phyloP scores from a whole-genome alignment of 208 protist species.

The Sergeia podlipaevii region DNA sequence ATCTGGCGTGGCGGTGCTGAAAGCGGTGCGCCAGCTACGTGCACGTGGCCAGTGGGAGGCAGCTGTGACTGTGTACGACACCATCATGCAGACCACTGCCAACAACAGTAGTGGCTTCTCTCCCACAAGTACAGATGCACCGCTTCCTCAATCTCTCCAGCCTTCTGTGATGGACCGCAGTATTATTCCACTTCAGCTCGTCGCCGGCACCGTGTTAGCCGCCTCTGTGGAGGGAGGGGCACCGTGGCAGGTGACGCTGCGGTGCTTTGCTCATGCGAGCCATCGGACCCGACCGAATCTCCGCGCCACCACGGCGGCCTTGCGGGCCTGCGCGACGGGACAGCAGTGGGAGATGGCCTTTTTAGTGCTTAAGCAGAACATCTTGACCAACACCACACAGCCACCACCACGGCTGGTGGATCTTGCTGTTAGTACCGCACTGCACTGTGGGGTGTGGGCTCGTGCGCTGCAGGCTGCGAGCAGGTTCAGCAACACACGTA shows the following conservation, averaged over 20 bases:
- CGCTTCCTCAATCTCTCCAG: conserved; percentile 16
- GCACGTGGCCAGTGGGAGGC: conserved; percentile 53
- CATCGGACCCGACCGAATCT: conserved; percentile 54
- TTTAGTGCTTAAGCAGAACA: conserved; percentile 52
- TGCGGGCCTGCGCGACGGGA: conserved; percentile 57
- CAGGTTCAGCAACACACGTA: conserved; percentile 37
- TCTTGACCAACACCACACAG: conserved; percentile 41
- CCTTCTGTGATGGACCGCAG: not conserved
- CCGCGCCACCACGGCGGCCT: conserved; percentile 32
- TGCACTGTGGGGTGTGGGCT: conserved; percentile 46
- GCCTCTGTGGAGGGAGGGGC: conserved; percentile 34
- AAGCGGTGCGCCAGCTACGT: conserved; percentile 21
- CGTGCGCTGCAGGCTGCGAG: conserved; percentile 47
- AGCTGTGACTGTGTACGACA: conserved; percentile 43
- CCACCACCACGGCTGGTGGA: conserved; percentile 46
- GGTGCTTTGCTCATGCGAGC: conserved; percentile 49
- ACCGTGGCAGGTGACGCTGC: conserved; percentile 55
- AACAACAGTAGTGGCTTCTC: conserved; percentile 10
- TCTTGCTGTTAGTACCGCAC: conserved; percentile 33
- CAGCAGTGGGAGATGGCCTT: conserved; percentile 65
- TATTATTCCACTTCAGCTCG: not conserved
- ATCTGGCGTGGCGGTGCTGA: conserved; percentile 13
- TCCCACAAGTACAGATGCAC: no score
- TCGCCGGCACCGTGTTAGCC: not conserved
- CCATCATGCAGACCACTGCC: conserved; percentile 25